These are phyloP conservation scores for Rhizopogon roseolus DNA, from an alignment of 768 basidiomycete species.

Conservation along the genomic window DNA sequence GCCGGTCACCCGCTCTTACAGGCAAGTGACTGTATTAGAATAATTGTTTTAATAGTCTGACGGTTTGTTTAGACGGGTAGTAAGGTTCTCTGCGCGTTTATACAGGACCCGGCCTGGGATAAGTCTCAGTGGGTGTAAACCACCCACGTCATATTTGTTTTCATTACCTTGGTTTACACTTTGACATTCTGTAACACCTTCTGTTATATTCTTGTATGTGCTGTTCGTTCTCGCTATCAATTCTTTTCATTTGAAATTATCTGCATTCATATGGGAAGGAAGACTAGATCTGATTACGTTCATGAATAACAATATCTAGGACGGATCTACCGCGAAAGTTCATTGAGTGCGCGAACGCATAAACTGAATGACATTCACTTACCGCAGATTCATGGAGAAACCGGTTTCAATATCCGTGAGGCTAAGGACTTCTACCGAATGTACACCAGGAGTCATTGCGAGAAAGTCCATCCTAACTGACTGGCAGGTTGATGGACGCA, in stretches of 20 bases:
- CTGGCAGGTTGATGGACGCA: slow-evolving; percentile 78
- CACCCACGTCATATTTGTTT: not conserved
- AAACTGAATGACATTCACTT: slow-evolving; percentile 11
- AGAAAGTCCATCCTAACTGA: slow-evolving; percentile 84
- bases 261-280: not conserved
- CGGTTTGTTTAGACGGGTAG: slow-evolving; percentile 71
- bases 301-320: slow-evolving; percentile 72
- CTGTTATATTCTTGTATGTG: not conserved
- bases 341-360: not conserved
- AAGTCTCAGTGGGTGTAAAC: slow-evolving; percentile 69
- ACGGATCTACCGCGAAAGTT: slow-evolving; percentile 47
- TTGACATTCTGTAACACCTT: not conserved
- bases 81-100: slow-evolving; percentile 92
- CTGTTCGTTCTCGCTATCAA: not conserved
- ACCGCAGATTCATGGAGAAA: slow-evolving; percentile 72
- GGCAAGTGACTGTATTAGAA: slow-evolving; percentile 39
- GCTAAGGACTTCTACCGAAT: slow-evolving; percentile 66
- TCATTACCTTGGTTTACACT: not conserved
- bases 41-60: slow-evolving; percentile 2
- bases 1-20: slow-evolving; percentile 96
- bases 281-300: slow-evolving; percentile 24
- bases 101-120: slow-evolving; percentile 94
- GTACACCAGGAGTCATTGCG: slow-evolving; percentile 75
- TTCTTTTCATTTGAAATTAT: not conserved
- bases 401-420: slow-evolving; percentile 74